Percentiles rank a stretch among this genome's conserved stretches.
phyloP scores from a whole-genome alignment of 2,329 filamentous ascomycete species.

The Juglanconis juglandina region DNA sequence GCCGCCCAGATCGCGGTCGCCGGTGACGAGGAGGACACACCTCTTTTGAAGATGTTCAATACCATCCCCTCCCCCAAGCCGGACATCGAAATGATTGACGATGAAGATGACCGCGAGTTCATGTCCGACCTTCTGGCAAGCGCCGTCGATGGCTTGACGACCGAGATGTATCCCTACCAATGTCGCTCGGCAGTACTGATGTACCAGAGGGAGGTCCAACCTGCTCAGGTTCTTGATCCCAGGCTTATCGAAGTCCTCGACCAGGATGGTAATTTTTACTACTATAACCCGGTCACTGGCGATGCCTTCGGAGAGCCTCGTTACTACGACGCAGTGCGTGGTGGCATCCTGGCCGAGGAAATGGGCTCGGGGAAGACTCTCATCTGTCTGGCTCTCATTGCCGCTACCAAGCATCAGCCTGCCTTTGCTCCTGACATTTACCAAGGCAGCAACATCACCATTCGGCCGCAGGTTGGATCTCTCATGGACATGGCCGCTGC shows the following conservation, averaged over 20 bases:
- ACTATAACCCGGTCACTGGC: slow-evolving; percentile 64
- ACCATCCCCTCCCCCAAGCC: slow-evolving; percentile 66
- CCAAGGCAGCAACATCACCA: slow-evolving; percentile 36
- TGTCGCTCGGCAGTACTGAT: slow-evolving; percentile 75
- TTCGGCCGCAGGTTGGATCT: slow-evolving; percentile 50
- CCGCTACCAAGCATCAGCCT: slow-evolving; percentile 70
- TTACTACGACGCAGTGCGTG: slow-evolving; percentile 69
- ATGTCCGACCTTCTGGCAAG: slow-evolving; percentile 55
- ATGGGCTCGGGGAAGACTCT: slow-evolving; percentile 86
- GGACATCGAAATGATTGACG: slow-evolving; percentile 41
- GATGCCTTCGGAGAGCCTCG: slow-evolving; percentile 62
- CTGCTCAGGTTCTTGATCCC: slow-evolving; percentile 67
- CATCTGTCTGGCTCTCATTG: slow-evolving; percentile 74
- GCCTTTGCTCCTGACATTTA: slow-evolving; percentile 64
- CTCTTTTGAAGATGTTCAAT: slow-evolving; percentile 71
- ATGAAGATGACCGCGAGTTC: slow-evolving; percentile 48
- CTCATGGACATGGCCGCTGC: slow-evolving; percentile 75
- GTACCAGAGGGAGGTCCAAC: slow-evolving; percentile 73
- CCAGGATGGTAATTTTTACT: slow-evolving; percentile 62
- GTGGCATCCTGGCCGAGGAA: slow-evolving; percentile 76
- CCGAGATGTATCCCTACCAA: slow-evolving; percentile 74
- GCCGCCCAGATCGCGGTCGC: slow-evolving; percentile 32
- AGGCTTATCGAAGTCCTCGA: slow-evolving; percentile 60
- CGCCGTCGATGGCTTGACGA: slow-evolving; percentile 55
- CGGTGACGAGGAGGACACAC: slow-evolving; percentile 37